Evolutionary conservation across 768 basidiomycete species (phyloP).

Genomic region (Ramaria sp.): DNA sequence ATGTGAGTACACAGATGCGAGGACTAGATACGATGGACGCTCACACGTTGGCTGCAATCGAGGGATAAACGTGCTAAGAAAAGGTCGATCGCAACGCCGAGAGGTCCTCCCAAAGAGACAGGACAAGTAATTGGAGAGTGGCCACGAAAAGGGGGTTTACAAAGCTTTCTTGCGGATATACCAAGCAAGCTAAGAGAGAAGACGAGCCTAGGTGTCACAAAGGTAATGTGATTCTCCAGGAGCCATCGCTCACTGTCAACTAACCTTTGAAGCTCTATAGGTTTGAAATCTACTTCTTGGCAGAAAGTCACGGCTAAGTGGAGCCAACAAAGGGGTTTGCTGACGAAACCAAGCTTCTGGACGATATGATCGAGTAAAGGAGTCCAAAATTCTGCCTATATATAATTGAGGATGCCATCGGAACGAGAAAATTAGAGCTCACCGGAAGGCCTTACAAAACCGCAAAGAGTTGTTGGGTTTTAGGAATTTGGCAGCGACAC

Average conservation of each 20-base stretch:
- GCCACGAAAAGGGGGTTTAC: background rate
- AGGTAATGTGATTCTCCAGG: background rate
- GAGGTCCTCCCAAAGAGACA: background rate
- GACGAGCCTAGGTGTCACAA: background rate
- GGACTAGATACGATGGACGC: background rate
- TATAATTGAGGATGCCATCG: too few relatives aligned
- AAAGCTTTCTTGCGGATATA: background rate
- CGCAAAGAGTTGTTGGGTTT: too few relatives aligned
- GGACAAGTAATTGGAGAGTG: background rate
- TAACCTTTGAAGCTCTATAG: background rate
- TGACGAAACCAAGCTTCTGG: background rate
- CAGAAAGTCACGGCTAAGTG: background rate
- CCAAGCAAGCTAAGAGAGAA: background rate
- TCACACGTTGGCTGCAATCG: background rate
- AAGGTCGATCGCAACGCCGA: background rate
- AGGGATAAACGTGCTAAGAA: background rate
- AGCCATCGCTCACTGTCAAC: background rate
- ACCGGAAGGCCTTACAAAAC: too few relatives aligned
- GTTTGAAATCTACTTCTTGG: background rate
- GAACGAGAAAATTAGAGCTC: too few relatives aligned
- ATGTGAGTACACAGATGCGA: background rate
- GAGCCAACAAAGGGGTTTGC: background rate
- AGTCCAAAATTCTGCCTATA: background rate
- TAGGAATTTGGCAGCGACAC: too few relatives aligned
- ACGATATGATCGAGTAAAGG: background rate